phyloP scores from a whole-genome alignment of 1,284 basidiomycete species.

The Serendipita sp. region DNA sequence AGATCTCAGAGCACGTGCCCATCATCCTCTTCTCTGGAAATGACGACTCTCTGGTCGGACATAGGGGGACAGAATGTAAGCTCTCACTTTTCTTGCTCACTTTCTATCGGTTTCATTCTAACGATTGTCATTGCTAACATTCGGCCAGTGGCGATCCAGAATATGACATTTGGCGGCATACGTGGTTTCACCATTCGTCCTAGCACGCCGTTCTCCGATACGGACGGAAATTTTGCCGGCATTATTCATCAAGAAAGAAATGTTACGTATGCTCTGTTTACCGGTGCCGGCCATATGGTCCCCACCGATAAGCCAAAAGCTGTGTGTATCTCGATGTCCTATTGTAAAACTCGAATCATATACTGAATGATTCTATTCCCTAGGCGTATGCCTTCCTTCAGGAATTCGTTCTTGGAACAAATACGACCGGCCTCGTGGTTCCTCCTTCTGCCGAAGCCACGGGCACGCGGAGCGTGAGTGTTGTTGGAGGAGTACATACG shows the following conservation, averaged over 20 bases:
- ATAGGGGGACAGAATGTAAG: constrained; percentile 49
- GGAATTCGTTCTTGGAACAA: constrained; percentile 44
- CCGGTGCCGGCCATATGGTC: constrained; percentile 44
- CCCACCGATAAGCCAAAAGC: constrained; percentile 30
- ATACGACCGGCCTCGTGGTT: constrained; percentile 35
- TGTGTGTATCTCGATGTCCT: not conserved
- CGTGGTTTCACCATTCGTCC: constrained; percentile 56
- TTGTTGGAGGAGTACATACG: constrained; percentile 41
- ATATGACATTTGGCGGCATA: constrained; percentile 59
- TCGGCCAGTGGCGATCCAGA: constrained; percentile 25
- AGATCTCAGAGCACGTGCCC: constrained; percentile 24
- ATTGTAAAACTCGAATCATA: not conserved
- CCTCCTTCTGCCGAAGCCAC: constrained; percentile 11
- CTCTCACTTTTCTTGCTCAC: constrained; percentile 1
- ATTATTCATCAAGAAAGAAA: constrained; percentile 58
- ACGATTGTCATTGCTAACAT: constrained; percentile 10
- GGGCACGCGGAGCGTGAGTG: constrained; percentile 18
- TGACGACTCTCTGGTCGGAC: constrained; percentile 49
- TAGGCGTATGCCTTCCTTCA: constrained; percentile 42
- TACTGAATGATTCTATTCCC: not conserved
- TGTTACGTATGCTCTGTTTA: constrained; percentile 48
- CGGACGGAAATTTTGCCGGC: constrained; percentile 43
- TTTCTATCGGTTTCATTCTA: not conserved
- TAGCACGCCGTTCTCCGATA: constrained; percentile 48
- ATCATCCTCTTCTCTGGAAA: constrained; percentile 53